Conservation (phyloP, 192 early-diverging fungal genomes). For the Helicostylum pulchrum region DNA sequence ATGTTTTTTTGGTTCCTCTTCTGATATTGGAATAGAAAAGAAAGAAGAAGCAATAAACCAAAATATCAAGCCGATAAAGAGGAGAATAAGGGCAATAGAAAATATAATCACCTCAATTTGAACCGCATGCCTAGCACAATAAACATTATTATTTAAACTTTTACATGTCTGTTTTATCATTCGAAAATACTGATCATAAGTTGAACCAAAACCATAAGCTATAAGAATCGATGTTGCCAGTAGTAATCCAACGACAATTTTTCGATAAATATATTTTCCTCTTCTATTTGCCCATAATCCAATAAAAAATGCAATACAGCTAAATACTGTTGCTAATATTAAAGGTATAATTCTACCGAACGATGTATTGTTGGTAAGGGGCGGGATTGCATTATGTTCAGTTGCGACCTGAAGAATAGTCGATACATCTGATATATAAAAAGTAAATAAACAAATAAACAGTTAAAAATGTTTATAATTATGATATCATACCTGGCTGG, state of each 20-base stretch:
- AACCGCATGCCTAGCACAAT: not conserved
- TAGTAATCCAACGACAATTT: not conserved
- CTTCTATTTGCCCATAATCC: not conserved
- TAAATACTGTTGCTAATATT: conserved; percentile 4
- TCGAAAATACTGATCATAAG: not conserved
- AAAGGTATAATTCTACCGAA: conserved; percentile 6
- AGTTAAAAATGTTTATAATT: not conserved
- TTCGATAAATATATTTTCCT: not conserved
- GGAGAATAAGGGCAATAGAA: not conserved
- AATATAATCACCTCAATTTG: conserved; percentile 8
- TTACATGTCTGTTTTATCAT: not conserved
- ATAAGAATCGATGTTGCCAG: not conserved
- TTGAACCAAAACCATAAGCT: conserved; percentile 1
- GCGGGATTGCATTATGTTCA: conserved; percentile 2
- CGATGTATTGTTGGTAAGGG: not conserved
- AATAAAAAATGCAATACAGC: not conserved
- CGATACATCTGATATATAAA: conserved; percentile 6
- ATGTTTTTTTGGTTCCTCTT: not conserved
- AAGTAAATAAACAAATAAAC: not conserved
- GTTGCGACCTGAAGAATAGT: conserved; percentile 8
- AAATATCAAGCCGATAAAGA: conserved; percentile 11
- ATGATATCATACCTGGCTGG: conserved; percentile 5
- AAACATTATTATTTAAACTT: not conserved
- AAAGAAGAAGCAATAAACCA: conserved; percentile 5
- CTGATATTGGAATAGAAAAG: no score